phyloP scores from a whole-genome alignment of 805 yeast species.

The Lipomyces sp. region DNA sequence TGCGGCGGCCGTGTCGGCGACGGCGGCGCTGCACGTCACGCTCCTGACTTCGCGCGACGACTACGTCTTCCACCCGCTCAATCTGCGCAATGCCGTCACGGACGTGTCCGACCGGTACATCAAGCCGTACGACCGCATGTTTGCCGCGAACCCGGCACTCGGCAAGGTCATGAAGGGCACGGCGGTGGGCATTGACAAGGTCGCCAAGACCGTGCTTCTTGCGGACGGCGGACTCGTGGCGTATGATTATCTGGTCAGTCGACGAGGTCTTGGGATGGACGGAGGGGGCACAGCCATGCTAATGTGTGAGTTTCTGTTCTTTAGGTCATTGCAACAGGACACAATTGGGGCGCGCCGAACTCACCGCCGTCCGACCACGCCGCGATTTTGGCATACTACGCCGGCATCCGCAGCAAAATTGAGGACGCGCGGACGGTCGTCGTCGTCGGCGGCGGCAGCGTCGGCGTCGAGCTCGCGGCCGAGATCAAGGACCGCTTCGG shows the following conservation, averaged over 20 bases:
- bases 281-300: too few relatives aligned
- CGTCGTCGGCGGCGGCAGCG: constrained; percentile 52
- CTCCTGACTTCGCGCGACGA: constrained; percentile 16
- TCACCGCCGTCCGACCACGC: constrained; percentile 1
- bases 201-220: constrained; percentile 5
- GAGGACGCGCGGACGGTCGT: constrained; percentile 41
- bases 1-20: too few relatives aligned
- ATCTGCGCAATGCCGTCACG: constrained; percentile 7
- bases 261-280: too few relatives aligned
- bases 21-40: constrained; percentile 13
- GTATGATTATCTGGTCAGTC: constrained; percentile 13
- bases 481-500: constrained; percentile 44
- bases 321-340: constrained; percentile 17
- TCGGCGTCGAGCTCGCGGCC: constrained; percentile 51
- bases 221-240: constrained; percentile 4
- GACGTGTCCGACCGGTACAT: constrained; percentile 8
- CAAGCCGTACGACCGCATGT: constrained; percentile 11
- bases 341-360: constrained; percentile 7
- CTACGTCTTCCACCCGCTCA: constrained; percentile 8
- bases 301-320: not conserved
- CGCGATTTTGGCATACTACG: constrained; percentile 1
- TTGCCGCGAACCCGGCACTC: constrained; percentile 1
- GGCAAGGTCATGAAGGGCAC: constrained; percentile 10
- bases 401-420: constrained; percentile 34
- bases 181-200: constrained; percentile 2